phyloP scores from a whole-genome alignment of 352 stramenopile species.

The Pythium phragmiticola region DNA sequence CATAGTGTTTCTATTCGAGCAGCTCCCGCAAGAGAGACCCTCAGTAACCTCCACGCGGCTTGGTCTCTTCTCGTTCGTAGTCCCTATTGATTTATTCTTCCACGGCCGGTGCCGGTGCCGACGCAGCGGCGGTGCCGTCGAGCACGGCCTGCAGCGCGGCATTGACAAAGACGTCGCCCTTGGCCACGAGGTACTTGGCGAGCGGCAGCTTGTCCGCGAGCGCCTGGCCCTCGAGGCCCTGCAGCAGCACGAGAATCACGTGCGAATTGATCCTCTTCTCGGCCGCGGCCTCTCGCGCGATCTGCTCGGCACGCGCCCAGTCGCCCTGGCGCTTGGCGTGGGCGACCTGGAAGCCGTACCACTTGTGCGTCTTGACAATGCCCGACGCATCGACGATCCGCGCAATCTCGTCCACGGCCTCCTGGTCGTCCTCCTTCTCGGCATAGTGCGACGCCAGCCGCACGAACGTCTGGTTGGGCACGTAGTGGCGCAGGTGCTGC shows the following conservation, averaged over 20 bases:
- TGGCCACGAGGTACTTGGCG: slow-evolving; percentile 77
- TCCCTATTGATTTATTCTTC: slow-evolving; percentile 6
- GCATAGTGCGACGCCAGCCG: slow-evolving; percentile 70
- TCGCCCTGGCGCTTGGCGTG: slow-evolving; percentile 64
- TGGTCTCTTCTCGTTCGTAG: too few species aligned
- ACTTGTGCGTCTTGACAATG: slow-evolving; percentile 63
- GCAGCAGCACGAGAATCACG: slow-evolving; percentile 67
- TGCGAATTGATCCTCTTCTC: slow-evolving; percentile 77
- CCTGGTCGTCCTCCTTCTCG: slow-evolving; percentile 42
- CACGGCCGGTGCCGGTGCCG: too few species aligned
- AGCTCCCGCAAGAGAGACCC: neutral
- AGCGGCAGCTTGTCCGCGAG: slow-evolving; percentile 59
- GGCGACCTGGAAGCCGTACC: slow-evolving; percentile 69
- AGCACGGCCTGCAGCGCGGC: slow-evolving; percentile 29
- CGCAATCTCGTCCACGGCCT: slow-evolving; percentile 60
- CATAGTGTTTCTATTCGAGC: neutral
- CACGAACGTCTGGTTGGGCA: slow-evolving; percentile 78
- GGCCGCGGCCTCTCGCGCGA: slow-evolving; percentile 67
- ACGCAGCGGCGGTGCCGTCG: neutral
- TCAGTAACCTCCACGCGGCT: neutral
- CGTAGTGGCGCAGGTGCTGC: slow-evolving; percentile 72
- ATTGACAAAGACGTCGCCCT: slow-evolving; percentile 65
- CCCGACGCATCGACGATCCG: slow-evolving; percentile 45
- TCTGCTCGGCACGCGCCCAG: slow-evolving; percentile 50
- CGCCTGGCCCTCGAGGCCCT: slow-evolving; percentile 58